Conservation (phyloP, 2,329 filamentous ascomycete genomes). For the Penicillium frequentans region DNA sequence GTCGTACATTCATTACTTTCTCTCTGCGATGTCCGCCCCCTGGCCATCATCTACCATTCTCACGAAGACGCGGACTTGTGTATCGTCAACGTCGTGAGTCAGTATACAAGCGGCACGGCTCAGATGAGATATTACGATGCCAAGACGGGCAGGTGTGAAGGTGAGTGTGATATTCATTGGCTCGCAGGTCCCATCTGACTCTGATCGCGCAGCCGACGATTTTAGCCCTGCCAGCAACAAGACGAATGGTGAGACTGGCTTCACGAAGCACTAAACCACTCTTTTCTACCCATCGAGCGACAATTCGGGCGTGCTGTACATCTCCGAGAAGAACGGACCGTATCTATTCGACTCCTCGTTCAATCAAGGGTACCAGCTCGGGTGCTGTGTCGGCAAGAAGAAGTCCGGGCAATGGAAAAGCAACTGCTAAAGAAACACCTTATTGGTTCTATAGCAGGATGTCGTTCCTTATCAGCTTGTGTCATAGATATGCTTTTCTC, state of each 20-base stretch:
- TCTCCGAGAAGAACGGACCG: background rate
- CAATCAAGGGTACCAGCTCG: background rate
- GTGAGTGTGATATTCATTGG: background rate
- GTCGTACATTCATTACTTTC: too few relatives aligned
- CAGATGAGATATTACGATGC: background rate
- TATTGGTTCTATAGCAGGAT: background rate
- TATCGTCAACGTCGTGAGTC: background rate
- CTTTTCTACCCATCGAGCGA: background rate
- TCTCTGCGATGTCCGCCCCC: too few relatives aligned
- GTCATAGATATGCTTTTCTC: background rate
- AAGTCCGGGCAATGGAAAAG: background rate
- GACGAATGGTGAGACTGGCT: background rate
- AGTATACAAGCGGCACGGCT: background rate
- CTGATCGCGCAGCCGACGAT: background rate
- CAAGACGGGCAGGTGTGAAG: background rate
- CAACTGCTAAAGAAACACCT: background rate
- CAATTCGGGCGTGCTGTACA: background rate
- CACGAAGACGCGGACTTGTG: background rate
- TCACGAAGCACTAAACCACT: background rate
- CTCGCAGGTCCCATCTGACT: background rate
- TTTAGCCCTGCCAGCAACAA: background rate
- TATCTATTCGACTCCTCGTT: background rate
- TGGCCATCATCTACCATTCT: background rate
- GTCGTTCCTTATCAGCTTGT: background rate
- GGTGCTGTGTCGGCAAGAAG: background rate